phyloP scores from a whole-genome alignment of 1,139 yeast genomes.

The Taiozyma onychis region DNA sequence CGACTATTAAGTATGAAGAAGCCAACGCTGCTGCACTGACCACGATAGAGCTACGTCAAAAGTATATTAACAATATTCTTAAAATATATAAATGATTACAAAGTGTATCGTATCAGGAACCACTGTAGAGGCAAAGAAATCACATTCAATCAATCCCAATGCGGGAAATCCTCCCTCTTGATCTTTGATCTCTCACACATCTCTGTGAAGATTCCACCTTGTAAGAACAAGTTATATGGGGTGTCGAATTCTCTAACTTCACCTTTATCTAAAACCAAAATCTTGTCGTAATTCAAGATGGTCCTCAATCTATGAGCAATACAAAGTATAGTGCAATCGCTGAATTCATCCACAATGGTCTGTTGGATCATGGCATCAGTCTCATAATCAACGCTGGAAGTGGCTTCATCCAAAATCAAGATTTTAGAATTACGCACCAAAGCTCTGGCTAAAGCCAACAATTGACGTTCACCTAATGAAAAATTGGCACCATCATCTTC shows the following conservation, averaged over 20 bases:
- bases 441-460: slow-evolving; percentile 69
- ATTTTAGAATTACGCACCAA: slow-evolving; percentile 59
- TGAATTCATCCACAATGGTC: slow-evolving; percentile 54
- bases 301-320: slow-evolving; percentile 74
- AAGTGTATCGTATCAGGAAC: too few relatives aligned
- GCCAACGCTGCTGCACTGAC: too few relatives aligned
- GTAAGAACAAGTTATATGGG: slow-evolving; percentile 40
- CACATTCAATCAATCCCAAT: background rate
- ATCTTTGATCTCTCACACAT: slow-evolving; percentile 50
- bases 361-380: slow-evolving; percentile 65
- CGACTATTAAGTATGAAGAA: background rate
- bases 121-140: too few relatives aligned
- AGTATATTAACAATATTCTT: too few relatives aligned
- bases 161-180: background rate
- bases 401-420: slow-evolving; percentile 71
- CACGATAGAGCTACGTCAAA: too few relatives aligned
- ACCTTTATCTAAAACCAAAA: slow-evolving; percentile 60
- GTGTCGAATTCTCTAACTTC: slow-evolving; percentile 51
- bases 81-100: too few relatives aligned
- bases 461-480: slow-evolving; percentile 70
- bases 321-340: slow-evolving; percentile 61
- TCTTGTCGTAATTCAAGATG: slow-evolving; percentile 54
- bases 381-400: slow-evolving; percentile 72
- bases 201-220: slow-evolving; percentile 43
- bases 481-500: slow-evolving; percentile 70